Evolutionary conservation across 164 flowering plant species (phyloP), one percentile per base, ranked within the genome.

Genomic region (Hamamelis virginiana): DNA sequence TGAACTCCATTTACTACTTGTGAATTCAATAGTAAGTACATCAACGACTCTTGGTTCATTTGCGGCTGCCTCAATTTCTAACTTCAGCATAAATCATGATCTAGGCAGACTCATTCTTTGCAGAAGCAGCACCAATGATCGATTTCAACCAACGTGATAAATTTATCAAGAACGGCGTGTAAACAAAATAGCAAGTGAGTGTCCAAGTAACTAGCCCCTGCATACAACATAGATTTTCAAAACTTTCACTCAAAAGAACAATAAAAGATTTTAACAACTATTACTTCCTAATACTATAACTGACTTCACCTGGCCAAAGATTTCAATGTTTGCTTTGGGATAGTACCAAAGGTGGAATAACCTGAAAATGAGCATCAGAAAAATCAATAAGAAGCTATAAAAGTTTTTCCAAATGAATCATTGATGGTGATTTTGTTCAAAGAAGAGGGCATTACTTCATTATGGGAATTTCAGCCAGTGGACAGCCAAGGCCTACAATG

Each of bases 181-280:
- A 94, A 45, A 82, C 94, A 60, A 94, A 94, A 72, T 90, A 94
- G 83, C 98, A 91, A 52, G 91, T 89, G 75, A 81, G 61, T 9
- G 97, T 90, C 98, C 97, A 91, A 52, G 83, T 86, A 46, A 91
- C 80, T 51, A 94, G 65, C 5, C 97, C 96, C 94, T 90, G 88
- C 81, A 81, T 23, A 45, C 19, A 25, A 21, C 19, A 52, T 0
- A 19, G 15, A 43, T 16, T 16, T 60, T 27, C 48, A 50, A 60
- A 43, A 10, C 53, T 59, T 5, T 25, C 12, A 43, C n/a, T n/a
- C n/a, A n/a, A n/a, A n/a, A n/a, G n/a, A n/a, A 44, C 1, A 23
- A 2, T 15, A 22, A 16, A 65, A 57, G n/a, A 18, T 10, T 63
- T 46, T 56, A 6, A 56, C 47, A 19, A 3, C 41, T 28, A 0